Evolutionary conservation across 2,329 filamentous ascomycete genomes (phyloP), one percentile per base, ranked within the genome.

Genomic region (Microcyclosporella mali): DNA sequence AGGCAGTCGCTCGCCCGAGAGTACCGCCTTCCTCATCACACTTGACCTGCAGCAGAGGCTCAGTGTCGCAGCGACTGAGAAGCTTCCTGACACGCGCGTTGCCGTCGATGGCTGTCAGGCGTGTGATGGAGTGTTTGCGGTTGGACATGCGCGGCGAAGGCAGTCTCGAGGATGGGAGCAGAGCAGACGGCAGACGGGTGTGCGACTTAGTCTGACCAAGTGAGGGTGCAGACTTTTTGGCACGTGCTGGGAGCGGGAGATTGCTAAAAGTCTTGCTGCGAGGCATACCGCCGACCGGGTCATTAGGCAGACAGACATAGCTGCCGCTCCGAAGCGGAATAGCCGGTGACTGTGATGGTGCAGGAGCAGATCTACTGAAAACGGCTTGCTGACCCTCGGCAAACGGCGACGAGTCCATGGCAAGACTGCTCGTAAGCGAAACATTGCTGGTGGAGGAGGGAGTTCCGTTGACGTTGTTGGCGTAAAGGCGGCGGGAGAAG

Each of bases 251-350:
- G n/a, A 61, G 31, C 4, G 59, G 56, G 14, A 65, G 49, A 39
- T 64, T 63, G 47, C 62, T 63, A 42, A 64, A 61, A 6, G 62
- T 64, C 18, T 56, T 51, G 45, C 62, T 64, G 34, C 59, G 52
- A 19, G 61, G 59, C 52, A 65, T 57, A 11, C 57, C 56, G 2
- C 55, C 56, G 36, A 56, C 51, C 10, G 61, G 56, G 33, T 63
- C 56, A 38, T 64, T 57, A 6, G 56, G 56, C 15, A 62, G 41
- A 30, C 58, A 55, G 27, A 62, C 50, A 47, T 63, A 63, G 40
- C 56, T 62, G 49, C 55, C 55, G n/a, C 53, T 51, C 8, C 55
- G 47, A n/a, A 47, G 45, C 32, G 46, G 41, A 38, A 47, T 21
- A 41, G 43, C 14, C 42, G 33, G 6, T 28, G 28, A 21, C 18